Evolutionary conservation across 129 eudicot genomes (phyloP).

Genomic region (Centaurea solstitialis): DNA sequence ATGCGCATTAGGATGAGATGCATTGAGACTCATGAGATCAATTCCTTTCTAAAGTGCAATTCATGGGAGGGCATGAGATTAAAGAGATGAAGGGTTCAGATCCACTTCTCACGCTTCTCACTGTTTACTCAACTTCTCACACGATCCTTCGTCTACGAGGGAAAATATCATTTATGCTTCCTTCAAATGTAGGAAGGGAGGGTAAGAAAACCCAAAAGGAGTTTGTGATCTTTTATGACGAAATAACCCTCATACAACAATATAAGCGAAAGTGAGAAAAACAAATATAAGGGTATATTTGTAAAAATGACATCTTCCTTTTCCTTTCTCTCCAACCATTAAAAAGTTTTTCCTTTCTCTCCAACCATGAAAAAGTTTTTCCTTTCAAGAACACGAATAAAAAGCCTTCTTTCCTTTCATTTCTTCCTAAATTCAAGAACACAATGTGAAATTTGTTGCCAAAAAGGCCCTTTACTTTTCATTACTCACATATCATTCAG

Average conservation of each 20-base stretch:
- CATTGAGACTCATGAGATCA: too few relatives aligned
- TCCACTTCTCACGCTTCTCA: too few relatives aligned
- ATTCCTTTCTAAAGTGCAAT: too few relatives aligned
- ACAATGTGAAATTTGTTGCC: background rate
- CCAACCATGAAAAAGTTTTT: background rate
- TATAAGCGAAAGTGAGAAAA: background rate
- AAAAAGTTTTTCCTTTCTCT: background rate
- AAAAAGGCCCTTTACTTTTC: background rate
- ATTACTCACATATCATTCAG: slow-evolving; percentile 18
- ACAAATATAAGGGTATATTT: background rate
- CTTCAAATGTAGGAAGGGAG: background rate
- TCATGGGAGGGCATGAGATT: too few relatives aligned
- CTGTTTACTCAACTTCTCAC: too few relatives aligned
- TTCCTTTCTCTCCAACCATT: background rate
- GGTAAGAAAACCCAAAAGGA: background rate
- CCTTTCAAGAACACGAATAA: background rate
- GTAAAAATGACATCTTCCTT: background rate
- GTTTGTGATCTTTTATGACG: background rate
- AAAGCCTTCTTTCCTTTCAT: background rate
- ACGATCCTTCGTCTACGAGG: too few relatives aligned
- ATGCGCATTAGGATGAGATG: too few relatives aligned
- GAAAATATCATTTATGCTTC: background rate
- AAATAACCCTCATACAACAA: background rate
- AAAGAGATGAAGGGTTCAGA: too few relatives aligned
- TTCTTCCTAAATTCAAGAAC: background rate